Base-by-base conservation (phyloP, 805 yeast genomes). In the Wickerhamiella vanderwaltii region DNA sequence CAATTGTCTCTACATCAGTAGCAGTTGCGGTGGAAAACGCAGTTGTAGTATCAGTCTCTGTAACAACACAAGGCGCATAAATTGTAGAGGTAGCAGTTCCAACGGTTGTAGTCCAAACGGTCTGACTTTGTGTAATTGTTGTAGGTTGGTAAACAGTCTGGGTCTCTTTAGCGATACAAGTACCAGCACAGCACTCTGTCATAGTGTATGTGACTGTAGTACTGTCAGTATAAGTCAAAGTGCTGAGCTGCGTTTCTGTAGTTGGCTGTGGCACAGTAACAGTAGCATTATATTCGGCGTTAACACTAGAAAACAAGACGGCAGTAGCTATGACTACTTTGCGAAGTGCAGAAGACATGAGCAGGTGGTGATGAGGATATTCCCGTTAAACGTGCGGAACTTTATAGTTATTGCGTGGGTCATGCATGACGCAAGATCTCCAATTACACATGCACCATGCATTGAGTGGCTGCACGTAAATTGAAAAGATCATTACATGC, bases 61-160 rank as follows among this genome's bases (percentile, higher is more conserved):
- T 33, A 16, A 40, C 24, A 5, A 33, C 39, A 7, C 24, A 22
- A 28, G 43, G 43, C 4, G 43, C 43, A 16, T 32, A 34, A 11
- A 33, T 24, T 26, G 43, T 40, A 15, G 29, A 29, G 22, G 43
- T 40, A 22, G 16, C 37, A 5, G 43, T 40, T 5, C 43, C 43
- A n/a, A 29, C 15, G 13, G 29, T 35, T 4, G 36, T 12, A 15
- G 31, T 22, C 18, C 28, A 40, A 5, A 22, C 18, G 13, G 43
- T 31, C 23, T 25, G 28, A 16, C 25, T 30, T 20, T 33, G 13
- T 7, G 43, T 40, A 3, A 40, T 24, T 16, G 43, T 40, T 5
- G 43, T 40, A 13, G 41, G 41, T 23, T 20, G 18, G 17, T 38
- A 38, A 16, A 30, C 35, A 38, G 41, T 38, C 25, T 38, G 29